A percentile compares a stretch with the other conserved stretches of the same genome.
These are phyloP conservation scores for Microdochium bolleyi DNA, from an alignment of 2,329 filamentous ascomycete species.

Conservation along the genomic window DNA sequence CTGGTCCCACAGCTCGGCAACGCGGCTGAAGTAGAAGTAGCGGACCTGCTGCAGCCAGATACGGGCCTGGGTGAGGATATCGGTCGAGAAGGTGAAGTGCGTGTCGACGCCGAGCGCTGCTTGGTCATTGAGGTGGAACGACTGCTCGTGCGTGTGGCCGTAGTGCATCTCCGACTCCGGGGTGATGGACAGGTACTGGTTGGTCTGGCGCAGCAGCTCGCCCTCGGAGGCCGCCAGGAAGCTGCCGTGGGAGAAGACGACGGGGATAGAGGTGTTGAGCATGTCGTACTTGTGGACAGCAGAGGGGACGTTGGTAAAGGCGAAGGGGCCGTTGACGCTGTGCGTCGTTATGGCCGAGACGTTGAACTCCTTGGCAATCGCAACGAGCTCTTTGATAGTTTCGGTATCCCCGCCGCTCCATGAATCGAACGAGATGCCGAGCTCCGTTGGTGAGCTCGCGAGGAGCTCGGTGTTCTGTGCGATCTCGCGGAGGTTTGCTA, in stretches of 20 bases:
- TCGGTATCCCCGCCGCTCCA: slow-evolving; percentile 17
- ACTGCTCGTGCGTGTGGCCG: slow-evolving; percentile 39
- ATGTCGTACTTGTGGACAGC: slow-evolving; percentile 24
- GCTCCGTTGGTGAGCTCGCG: slow-evolving; percentile 19
- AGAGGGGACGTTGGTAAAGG: slow-evolving; percentile 27
- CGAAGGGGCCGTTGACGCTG: slow-evolving; percentile 26
- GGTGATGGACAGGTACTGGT: slow-evolving; percentile 48
- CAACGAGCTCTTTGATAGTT: slow-evolving; percentile 20
- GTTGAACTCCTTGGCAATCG: slow-evolving; percentile 25
- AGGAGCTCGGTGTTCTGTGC: slow-evolving; percentile 14
- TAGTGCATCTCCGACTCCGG: slow-evolving; percentile 53
- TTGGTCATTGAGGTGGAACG: slow-evolving; percentile 38
- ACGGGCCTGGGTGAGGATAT: slow-evolving; percentile 43
- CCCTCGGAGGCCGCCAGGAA: slow-evolving; percentile 31
- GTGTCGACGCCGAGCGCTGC: slow-evolving; percentile 45
- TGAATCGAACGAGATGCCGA: slow-evolving; percentile 34
- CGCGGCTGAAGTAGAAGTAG: slow-evolving; percentile 25
- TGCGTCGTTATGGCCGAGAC: slow-evolving; percentile 39
- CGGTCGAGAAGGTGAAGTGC: slow-evolving; percentile 41
- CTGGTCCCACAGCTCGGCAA: slow-evolving; percentile 30
- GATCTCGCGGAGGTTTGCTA: slow-evolving; percentile 28
- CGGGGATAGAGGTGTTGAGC: slow-evolving; percentile 34
- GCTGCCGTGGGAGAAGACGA: slow-evolving; percentile 44
- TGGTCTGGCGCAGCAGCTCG: slow-evolving; percentile 33
- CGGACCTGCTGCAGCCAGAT: slow-evolving; percentile 43